Evolutionary conservation across 176 grass and related monocot species (phyloP).

Genomic region (Rhynchospora breviuscula): DNA sequence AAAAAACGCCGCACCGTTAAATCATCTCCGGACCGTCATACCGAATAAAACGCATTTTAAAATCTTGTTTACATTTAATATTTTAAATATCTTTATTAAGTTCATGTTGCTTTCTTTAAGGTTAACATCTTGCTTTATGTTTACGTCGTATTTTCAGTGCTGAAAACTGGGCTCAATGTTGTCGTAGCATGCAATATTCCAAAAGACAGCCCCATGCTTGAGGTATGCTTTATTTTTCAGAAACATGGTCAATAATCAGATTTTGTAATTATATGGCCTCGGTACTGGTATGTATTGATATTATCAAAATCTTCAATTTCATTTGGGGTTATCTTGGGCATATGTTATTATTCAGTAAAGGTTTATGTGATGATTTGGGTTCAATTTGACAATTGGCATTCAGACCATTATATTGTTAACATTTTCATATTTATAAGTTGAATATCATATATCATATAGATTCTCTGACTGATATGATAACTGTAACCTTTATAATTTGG

Average conservation of each 20-base stretch:
- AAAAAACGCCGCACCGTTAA: no score
- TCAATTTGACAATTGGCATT: background rate
- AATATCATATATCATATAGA: no score
- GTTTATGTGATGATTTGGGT: background rate
- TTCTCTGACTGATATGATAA: no score
- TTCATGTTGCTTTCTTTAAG: background rate
- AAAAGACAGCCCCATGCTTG: conserved; percentile 78
- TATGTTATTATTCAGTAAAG: background rate
- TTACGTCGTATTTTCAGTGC: conserved; percentile 42
- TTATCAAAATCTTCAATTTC: background rate
- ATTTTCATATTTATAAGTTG: no score
- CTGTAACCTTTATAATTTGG: no score
- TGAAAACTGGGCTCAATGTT: conserved; percentile 73
- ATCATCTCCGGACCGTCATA: no score
- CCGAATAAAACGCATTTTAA: no score
- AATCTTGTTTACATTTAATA: background rate
- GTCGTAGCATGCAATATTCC: conserved; percentile 80
- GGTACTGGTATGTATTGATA: background rate
- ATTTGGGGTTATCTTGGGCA: background rate
- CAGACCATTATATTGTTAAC: no score
- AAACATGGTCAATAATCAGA: background rate
- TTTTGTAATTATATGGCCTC: background rate
- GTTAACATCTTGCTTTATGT: conserved; percentile 1
- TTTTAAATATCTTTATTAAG: background rate
- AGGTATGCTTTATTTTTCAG: conserved; percentile 37